phyloP scores from a whole-genome alignment of 495 filamentous ascomycete species.

The Xylaria nigripes region DNA sequence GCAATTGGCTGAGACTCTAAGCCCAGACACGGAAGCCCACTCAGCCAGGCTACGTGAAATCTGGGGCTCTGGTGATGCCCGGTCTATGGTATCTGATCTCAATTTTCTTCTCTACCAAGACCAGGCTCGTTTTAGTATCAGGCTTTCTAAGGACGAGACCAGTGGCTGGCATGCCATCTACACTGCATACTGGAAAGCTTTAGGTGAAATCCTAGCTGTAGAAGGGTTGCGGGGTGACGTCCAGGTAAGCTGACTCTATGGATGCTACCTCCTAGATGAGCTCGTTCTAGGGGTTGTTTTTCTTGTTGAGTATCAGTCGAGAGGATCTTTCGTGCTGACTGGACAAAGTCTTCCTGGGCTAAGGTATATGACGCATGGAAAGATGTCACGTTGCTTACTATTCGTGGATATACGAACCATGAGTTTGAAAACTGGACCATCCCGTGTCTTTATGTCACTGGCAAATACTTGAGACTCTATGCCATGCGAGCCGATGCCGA shows the following conservation, averaged over 20 bases:
- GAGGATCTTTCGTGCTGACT: conserved; percentile 12
- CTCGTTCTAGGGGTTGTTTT: background rate
- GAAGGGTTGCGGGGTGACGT: conserved; percentile 34
- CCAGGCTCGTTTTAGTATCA: conserved; percentile 17
- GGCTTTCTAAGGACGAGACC: conserved; percentile 54
- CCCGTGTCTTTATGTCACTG: conserved; percentile 75
- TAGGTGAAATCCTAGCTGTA: conserved; percentile 56
- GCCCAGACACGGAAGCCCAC: conserved; percentile 50
- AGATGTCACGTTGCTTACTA: conserved; percentile 58
- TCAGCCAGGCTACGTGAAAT: conserved; percentile 54
- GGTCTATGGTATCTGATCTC: conserved; percentile 16
- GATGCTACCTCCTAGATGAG: too few relatives aligned
- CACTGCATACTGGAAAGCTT: conserved; percentile 70
- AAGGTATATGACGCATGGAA: conserved; percentile 81
- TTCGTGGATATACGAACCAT: conserved; percentile 63
- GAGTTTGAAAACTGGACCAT: conserved; percentile 79
- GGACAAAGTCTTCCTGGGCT: conserved; percentile 50
- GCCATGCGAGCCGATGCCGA: conserved; percentile 80
- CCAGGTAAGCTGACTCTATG: conserved; percentile 14
- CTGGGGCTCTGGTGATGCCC: conserved; percentile 33
- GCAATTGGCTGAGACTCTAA: conserved; percentile 59
- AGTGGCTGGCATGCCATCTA: conserved; percentile 79
- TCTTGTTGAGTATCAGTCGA: background rate
- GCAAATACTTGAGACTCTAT: conserved; percentile 75
- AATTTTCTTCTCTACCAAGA: conserved; percentile 23